Evolutionary conservation across 1,284 basidiomycete genomes (phyloP), one percentile per base, ranked within the genome.

Genomic region (Phaffia rhodozyma): DNA sequence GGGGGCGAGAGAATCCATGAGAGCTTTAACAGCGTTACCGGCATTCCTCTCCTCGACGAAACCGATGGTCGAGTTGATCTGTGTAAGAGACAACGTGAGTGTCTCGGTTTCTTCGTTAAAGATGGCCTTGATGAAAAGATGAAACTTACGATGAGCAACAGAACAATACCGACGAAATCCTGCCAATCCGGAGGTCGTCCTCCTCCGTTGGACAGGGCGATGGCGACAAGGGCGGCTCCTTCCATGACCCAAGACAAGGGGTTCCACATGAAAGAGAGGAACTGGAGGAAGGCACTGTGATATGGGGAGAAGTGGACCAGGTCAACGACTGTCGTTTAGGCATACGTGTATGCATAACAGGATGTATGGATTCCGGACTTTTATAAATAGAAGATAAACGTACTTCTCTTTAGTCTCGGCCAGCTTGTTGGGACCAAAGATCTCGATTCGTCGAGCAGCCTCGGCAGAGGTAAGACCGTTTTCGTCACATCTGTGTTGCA

Each of bases 241-340:
- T 98, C 93, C 93, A 97, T 98, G 79, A 97, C 94, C 92, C 93
- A 97, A 51, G 92, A 96, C 29, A 97, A 82, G 60, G 92, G 92
- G 79, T 96, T 96, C 91, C 91, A 94, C 91, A 94, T 94, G 82
- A 96, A 97, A 75, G 85, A 86, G 72, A 96, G 80, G 80, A 96
- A 96, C 87, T 96, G 76, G 20, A 73, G 69, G 67, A 72, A 62
- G 63, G 70, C 72, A 68, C 75, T 77, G 69, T 59, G 58, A 67
- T 9, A 54, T 29, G 52, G 7, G 7, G n/a, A 23, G 52, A n/a
- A 9, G 55, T 27, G 7, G 55, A 21, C 23, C 9, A 54, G 9
- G 59, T 61, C 59, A 61, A 43, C 59, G 13, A 11, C 59, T 34
- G 30, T n/a, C 25, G 29, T 2, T 58, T 34, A 7, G n/a, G n/a